Percentiles rank a stretch among this genome's conserved stretches.
Evolutionary conservation across 495 filamentous ascomycete genomes (phyloP).

Genomic region (Xylaria acuta): DNA sequence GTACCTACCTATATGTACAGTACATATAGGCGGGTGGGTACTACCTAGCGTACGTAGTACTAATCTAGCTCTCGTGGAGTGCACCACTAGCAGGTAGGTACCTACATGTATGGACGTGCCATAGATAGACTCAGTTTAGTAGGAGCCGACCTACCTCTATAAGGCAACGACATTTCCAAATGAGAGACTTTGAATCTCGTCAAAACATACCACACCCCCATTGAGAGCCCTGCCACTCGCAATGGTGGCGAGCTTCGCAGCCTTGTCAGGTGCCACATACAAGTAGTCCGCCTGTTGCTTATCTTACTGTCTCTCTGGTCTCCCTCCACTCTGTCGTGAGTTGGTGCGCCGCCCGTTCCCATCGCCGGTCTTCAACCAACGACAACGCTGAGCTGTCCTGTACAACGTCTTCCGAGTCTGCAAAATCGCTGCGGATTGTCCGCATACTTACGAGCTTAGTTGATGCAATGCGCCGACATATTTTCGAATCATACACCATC

Average conservation of each 20-base stretch:
- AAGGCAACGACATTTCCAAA: background rate
- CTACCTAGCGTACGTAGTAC: background rate
- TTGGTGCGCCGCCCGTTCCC: background rate
- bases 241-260: background rate
- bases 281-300: conserved; percentile 8
- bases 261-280: background rate
- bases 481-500: conserved; percentile 13
- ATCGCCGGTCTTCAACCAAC: background rate
- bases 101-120: background rate
- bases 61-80: background rate
- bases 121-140: background rate
- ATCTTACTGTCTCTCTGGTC: background rate
- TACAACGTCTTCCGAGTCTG: conserved; percentile 4
- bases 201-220: background rate
- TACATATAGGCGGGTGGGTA: no score
- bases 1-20: no score
- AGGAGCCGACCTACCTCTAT: background rate
- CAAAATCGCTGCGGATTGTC: background rate
- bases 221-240: background rate
- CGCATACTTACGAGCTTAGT: background rate
- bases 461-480: conserved; percentile 40
- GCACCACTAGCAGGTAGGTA: background rate
- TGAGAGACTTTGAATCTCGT: background rate
- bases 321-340: background rate
- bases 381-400: conserved; percentile 21